Evolutionary conservation across 1,139 yeast genomes (phyloP), one percentile per base, ranked within the genome.

Genomic region (Eremothecium gossypii): DNA sequence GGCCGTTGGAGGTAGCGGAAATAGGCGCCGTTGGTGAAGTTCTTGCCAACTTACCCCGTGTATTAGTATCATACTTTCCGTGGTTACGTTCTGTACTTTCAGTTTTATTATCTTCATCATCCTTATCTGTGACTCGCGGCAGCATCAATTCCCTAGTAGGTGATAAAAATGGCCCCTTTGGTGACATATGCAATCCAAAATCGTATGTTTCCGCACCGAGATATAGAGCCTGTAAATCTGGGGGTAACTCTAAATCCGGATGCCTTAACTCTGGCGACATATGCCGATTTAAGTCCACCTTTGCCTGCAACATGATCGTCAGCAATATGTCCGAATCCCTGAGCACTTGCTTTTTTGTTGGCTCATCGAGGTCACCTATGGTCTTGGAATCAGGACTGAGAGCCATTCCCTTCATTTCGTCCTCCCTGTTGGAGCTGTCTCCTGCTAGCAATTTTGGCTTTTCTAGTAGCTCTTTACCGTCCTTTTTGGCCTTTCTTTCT

Each of bases 141-240:
- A 34, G 12, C n/a, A 34, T 23, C 11, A 34, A n/a, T 23, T 34
- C 37, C 29, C 14, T 34, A 23, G 37, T 34, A 17, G 37, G 37
- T 4, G 37, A 20, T 14, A 34, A 34, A n/a, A 34, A 23, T 5
- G 37, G 37, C 9, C 29, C 37, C 20, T 34, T 34, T 34, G 37
- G 37, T 23, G 37, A 34, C 17, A 23, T 34, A 20, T 34, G 37
- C 5, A 10, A 3, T 7, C 29, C 37, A 8, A 34, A 34, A 8
- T 34, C 37, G 7, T 23, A 34, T 10, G 37, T 34, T 23, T 50
- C 52, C 9, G 48, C 50, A 27, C 48, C 52, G 1, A 50, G 39
- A 29, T 50, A 50, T 39, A 50, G 30, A 7, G 41, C 45, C 30
- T 47, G 48, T 20, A 50, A 23, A 11, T 50, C 54, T 12, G 43